Evolutionary conservation across 169 alveolate genomes (phyloP), one percentile per base, ranked within the genome.

Genomic region (Babesia sp.): DNA sequence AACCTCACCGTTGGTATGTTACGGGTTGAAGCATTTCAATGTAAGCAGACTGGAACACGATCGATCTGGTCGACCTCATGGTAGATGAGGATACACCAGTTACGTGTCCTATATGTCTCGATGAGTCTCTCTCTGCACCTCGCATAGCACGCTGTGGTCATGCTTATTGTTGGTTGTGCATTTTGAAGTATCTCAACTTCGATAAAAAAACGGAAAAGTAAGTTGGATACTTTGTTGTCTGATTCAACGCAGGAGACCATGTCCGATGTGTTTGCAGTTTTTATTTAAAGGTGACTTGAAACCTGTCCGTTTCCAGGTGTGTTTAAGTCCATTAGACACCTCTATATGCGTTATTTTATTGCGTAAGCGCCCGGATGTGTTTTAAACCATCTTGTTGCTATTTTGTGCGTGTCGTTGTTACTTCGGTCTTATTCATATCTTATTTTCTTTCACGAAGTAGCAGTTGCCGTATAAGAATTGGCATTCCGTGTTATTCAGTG

Each of bases 91-190:
- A 83, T 48, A 83, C 72, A n/a, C 64, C 53, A n/a, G 64, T 83
- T 28, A 29, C 85, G 2, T 83, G 90, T 53, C 90, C 90, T 18
- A 83, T 83, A 37, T 83, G 90, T 67, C 77, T 83, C 22, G 90
- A 83, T 59, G 68, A 83, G 42, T 68, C 80, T 48, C 74, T 83
- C 2, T 69, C 69, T 9, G 74, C 83, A 1, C 90, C 90, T 31
- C 69, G 85, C 33, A 76, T 83, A 22, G 70, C 90, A 2, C 68
- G 82, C 16, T 83, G 90, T 51, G 71, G 90, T 48, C 90, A 83
- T 54, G 77, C 82, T 20, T 83, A 73, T 71, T 83, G 90, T 58
- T 83, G 75, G 76, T 34, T 83, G 22, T 83, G 90, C 54, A 83
- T 83, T 48, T 57, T 83, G 31, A 83, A 83, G 76, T 83, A 83